Percentiles rank a stretch among this genome's conserved stretches.
Evolutionary conservation across 805 yeast genomes (phyloP).

Genomic region (Candida mattraensis): DNA sequence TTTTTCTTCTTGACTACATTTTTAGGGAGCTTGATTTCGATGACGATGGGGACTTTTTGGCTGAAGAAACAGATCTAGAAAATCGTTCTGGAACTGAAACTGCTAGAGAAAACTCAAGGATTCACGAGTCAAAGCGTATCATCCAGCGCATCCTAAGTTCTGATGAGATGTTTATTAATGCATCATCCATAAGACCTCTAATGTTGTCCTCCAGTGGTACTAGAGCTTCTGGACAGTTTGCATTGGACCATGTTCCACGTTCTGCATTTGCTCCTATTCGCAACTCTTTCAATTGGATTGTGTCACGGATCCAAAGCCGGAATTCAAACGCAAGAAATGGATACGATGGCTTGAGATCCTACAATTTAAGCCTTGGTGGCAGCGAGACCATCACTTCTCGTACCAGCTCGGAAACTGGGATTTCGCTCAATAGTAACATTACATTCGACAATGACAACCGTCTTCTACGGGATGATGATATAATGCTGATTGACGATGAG

Average conservation of each 20-base stretch:
- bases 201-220: conserved; percentile 16
- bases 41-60: conserved; percentile 11
- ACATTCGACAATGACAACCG: conserved; percentile 32
- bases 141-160: conserved; percentile 23
- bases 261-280: conserved; percentile 3
- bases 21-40: conserved; percentile 34
- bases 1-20: conserved; percentile 33
- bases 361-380: conserved; percentile 20
- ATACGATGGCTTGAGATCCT: conserved; percentile 25
- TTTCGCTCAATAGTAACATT: conserved; percentile 23
- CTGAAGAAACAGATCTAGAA: conserved; percentile 15
- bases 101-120: conserved; percentile 21
- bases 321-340: conserved; percentile 1
- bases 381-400: conserved; percentile 16
- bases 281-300: conserved; percentile 1
- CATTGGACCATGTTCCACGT: too few relatives aligned
- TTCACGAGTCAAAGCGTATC: conserved; percentile 31
- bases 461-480: conserved; percentile 30
- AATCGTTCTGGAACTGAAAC: conserved; percentile 10
- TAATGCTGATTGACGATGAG: conserved; percentile 28
- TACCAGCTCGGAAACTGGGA: conserved; percentile 27
- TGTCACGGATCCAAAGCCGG: conserved; percentile 3
- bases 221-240: not conserved
- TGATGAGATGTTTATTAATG: conserved; percentile 9
- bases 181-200: conserved; percentile 22